Evolutionary conservation across 768 basidiomycete genomes (phyloP), one percentile per base, ranked within the genome.

Genomic region (Leucosporidium yakuticum): DNA sequence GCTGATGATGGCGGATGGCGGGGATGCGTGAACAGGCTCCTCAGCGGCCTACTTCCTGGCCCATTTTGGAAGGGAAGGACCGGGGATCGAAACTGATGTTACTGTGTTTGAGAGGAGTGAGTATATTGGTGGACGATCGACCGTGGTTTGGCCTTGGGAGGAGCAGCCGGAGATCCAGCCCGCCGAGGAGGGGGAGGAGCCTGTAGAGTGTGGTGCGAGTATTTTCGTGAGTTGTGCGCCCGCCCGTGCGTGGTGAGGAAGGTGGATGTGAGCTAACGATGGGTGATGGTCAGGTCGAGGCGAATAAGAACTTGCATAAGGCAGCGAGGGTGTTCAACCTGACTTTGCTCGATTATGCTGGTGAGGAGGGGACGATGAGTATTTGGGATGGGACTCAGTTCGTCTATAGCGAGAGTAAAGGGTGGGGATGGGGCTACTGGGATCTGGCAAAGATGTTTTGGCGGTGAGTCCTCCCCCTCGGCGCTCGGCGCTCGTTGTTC

Each of bases 361-460:
- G 83, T 27, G 80, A 83, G 31, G 83, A 83, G 44, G 73, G 75
- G 6, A 71, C 78, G 34, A 82, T 85, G 55, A 88, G 87, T 2
- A 82, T 95, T 60, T 94, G 90, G 91, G 89, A 97, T 75, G 95
- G 95, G 2, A 79, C 84, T 71, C 75, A 85, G 44, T 84, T 94
- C 63, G 75, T 90, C 2, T 71, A 73, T 50, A 60, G 53, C 51
- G 66, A 57, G 53, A 31, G 54, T n/a, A 50, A 27, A 62, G 84
- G 84, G 80, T 82, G 70, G 79, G 81, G 69, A 3, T 76, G 77
- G 29, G 74, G 74, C 20, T 91, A 87, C 87, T 88, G 86, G 86
- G 86, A 87, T 73, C 86, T 84, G 2, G 76, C 87, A 47, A 89
- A 88, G 77, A 78, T 89, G 9, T 56, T 94, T 23, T 87, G 87